Evolutionary conservation across 2,329 filamentous ascomycete species (phyloP).

Genomic region (Falciphora oryzae): DNA sequence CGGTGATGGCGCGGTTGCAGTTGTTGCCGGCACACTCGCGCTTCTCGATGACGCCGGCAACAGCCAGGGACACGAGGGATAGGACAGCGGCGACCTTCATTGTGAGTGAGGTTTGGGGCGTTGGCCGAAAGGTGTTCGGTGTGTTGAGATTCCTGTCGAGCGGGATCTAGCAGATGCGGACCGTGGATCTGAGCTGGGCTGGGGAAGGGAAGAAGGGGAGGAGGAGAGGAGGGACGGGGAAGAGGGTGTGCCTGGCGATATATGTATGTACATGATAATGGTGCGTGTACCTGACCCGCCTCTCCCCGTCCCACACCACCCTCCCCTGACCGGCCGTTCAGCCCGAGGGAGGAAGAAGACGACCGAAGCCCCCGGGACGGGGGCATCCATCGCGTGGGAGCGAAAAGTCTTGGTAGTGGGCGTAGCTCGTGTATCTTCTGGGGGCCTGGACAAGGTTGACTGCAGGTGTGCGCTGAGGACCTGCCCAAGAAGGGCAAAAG

Average conservation of each 20-base stretch:
- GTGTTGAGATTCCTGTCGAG: conserved; percentile 2
- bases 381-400: background rate
- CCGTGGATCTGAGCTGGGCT: conserved; percentile 6
- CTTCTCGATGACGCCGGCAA: conserved; percentile 29
- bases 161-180: background rate
- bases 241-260: conserved; percentile 4
- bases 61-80: conserved; percentile 30
- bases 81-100: conserved; percentile 37
- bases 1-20: conserved; percentile 41
- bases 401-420: background rate
- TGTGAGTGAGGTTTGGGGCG: conserved; percentile 20
- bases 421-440: background rate
- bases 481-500: conserved; percentile 10
- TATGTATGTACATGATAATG: background rate
- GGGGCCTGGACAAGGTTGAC: background rate
- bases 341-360: background rate
- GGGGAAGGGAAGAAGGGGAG: conserved; percentile 2
- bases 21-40: conserved; percentile 37
- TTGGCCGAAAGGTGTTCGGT: conserved; percentile 4
- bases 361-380: background rate
- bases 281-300: background rate
- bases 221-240: background rate
- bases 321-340: background rate
- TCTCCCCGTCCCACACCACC: conserved; percentile 1
- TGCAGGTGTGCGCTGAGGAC: conserved; percentile 7